These are phyloP conservation scores for Zelopaecilomyces penicillatus DNA, from an alignment of 2,329 filamentous ascomycete species.

Conservation along the genomic window DNA sequence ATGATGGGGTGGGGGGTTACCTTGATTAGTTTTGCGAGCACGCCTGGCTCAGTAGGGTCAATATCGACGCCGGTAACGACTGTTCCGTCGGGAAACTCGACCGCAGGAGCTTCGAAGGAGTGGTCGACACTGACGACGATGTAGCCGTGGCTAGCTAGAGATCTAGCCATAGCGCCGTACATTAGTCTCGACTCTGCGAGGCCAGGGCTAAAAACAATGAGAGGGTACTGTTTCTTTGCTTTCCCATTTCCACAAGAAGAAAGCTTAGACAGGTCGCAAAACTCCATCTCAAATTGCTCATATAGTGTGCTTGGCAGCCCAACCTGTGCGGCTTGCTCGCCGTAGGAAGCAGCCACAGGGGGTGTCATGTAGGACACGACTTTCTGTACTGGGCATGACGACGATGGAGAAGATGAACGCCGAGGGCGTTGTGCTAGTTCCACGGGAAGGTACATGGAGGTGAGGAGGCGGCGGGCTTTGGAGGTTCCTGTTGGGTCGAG, in stretches of 20 bases:
- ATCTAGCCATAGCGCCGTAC: slow-evolving; percentile 34
- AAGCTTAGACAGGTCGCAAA: slow-evolving; percentile 15
- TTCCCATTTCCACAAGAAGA: slow-evolving; percentile 6
- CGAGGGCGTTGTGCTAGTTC: slow-evolving; percentile 6
- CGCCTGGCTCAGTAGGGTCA: slow-evolving; percentile 7
- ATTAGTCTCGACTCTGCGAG: slow-evolving; percentile 33
- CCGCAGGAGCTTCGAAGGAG: slow-evolving; percentile 34
- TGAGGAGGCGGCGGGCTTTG: slow-evolving; percentile 16
- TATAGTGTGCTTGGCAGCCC: slow-evolving; percentile 26
- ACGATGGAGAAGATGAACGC: no score
- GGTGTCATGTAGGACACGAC: slow-evolving; percentile 26
- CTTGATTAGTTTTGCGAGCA: slow-evolving; percentile 12
- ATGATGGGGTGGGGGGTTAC: slow-evolving; percentile 2
- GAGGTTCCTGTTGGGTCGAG: slow-evolving; percentile 21
- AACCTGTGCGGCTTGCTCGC: slow-evolving; percentile 14
- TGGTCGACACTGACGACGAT: slow-evolving; percentile 42
- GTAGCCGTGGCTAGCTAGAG: slow-evolving; percentile 38
- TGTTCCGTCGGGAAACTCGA: slow-evolving; percentile 38
- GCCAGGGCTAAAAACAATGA: slow-evolving; percentile 37
- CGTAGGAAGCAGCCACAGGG: slow-evolving; percentile 21
- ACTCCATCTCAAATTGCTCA: slow-evolving; percentile 16
- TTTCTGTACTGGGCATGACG: slow-evolving; percentile 11
- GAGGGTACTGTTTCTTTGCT: slow-evolving; percentile 5
- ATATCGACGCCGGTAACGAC: slow-evolving; percentile 17
- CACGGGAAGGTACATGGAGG: slow-evolving; percentile 25